Base-by-base conservation (phyloP, 2,329 filamentous ascomycete genomes). In the Diaporthe humulicola region DNA sequence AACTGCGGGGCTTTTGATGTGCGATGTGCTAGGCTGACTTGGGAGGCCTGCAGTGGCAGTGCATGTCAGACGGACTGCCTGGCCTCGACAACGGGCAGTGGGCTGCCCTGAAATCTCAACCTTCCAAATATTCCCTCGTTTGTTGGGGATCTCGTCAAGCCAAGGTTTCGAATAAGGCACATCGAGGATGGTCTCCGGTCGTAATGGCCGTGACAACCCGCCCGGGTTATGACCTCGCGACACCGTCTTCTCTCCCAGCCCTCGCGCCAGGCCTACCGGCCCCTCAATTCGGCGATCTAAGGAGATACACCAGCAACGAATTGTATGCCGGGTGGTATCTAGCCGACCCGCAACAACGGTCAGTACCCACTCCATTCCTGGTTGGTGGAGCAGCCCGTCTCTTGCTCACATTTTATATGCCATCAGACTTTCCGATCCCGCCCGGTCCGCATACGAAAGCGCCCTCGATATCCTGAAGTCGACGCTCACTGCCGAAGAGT, bases 241-340 rank as follows among this genome's bases (percentile, higher is more conserved):
- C 38, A 8, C 15, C 15, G 0, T 42, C 36, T 4, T 14, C 57
- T 28, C 14, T 61, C 22, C 3, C 5, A 15, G n/a, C 22, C 4
- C 14, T 40, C 1, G 14, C 57, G 25, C 58, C 38, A 4, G 22
- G 15, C 6, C 22, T 19, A 15, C 38, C n/a, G 15, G 2, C 17
- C 7, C n/a, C 38, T 3, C 58, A 61, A 38, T 36, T 61, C 40
- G n/a, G 3, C 25, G 36, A 38, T 8, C 22, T 60, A 19, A 60
- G 30, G 25, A 3, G 50, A 30, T 28, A 19, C 3, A 2, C 17
- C n/a, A 6, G 36, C n/a, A 28, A 25, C 15, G 36, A 42, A 8
- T 17, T 61, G n/a, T 61, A 61, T 15, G 57, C 57, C 19, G 57
- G 57, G 33, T 61, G 57, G 57, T 61, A 61, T 40, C 36, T 40